Evolutionary conservation across 1,284 basidiomycete genomes (phyloP).

Genomic region (Erythrobasidium hasegawianum): DNA sequence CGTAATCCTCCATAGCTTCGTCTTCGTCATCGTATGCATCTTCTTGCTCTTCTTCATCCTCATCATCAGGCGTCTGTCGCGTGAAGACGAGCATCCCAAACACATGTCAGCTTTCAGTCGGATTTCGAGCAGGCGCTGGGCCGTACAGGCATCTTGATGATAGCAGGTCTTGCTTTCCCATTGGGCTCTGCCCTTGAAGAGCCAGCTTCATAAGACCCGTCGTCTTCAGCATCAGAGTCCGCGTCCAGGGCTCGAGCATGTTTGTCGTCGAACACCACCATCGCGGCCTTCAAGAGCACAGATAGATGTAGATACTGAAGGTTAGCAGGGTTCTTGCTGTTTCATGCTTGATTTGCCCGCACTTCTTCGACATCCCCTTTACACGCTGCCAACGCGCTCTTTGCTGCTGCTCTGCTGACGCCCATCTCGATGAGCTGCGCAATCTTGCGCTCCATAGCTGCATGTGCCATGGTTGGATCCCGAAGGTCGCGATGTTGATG

Average conservation of each 20-base stretch:
- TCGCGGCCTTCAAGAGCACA: constrained; percentile 9
- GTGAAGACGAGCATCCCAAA: background rate
- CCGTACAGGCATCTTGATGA: constrained; percentile 11
- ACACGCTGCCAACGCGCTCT: constrained; percentile 21
- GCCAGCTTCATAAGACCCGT: background rate
- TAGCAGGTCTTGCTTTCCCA: constrained; percentile 3
- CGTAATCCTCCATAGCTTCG: background rate
- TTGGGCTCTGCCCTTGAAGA: background rate
- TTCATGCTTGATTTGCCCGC: background rate
- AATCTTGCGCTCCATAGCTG: constrained; percentile 14
- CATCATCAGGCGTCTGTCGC: constrained; percentile 22
- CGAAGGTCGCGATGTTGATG: background rate
- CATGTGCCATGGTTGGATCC: constrained; percentile 1
- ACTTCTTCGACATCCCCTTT: constrained; percentile 27
- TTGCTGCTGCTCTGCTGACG: constrained; percentile 21
- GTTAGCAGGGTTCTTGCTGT: too few species aligned
- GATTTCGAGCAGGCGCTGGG: background rate
- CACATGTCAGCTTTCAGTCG: background rate
- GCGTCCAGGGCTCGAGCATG: constrained; percentile 18
- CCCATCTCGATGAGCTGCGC: constrained; percentile 28
- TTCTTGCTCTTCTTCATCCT: constrained; percentile 8
- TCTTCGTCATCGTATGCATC: constrained; percentile 6
- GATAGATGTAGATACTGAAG: too few species aligned
- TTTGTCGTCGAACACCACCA: constrained; percentile 21
- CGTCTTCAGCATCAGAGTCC: constrained; percentile 14